Conservation (phyloP, 2,329 filamentous ascomycete genomes). For the Talaromyces albobiverticillius region DNA sequence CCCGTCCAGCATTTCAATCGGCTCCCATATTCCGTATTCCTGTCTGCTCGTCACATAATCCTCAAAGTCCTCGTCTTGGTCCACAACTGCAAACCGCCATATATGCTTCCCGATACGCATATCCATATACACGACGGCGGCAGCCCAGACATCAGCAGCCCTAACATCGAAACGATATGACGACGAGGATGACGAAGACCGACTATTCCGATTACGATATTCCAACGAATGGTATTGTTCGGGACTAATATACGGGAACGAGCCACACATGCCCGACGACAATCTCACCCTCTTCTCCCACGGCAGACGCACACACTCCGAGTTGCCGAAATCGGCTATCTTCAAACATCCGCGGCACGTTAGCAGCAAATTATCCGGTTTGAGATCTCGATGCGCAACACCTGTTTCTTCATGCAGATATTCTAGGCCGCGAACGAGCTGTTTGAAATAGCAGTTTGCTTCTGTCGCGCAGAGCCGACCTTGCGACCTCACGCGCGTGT, state of each 20-base stretch:
- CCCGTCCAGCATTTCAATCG: slow-evolving; percentile 73
- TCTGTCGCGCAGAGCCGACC: slow-evolving; percentile 70
- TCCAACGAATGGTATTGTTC: slow-evolving; percentile 65
- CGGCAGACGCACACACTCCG: slow-evolving; percentile 91
- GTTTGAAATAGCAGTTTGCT: slow-evolving; percentile 90
- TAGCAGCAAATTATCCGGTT: slow-evolving; percentile 59
- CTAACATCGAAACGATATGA: slow-evolving; percentile 73
- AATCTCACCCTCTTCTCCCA: slow-evolving; percentile 91
- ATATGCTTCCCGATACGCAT: slow-evolving; percentile 86
- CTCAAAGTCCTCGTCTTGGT: slow-evolving; percentile 84
- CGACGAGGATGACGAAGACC: background rate
- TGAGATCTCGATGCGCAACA: slow-evolving; percentile 63
- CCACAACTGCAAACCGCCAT: slow-evolving; percentile 84
- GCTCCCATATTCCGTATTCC: slow-evolving; percentile 80
- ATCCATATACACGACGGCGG: slow-evolving; percentile 91
- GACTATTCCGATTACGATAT: slow-evolving; percentile 59
- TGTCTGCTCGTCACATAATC: slow-evolving; percentile 78
- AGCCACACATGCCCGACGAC: slow-evolving; percentile 87
- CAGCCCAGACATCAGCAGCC: slow-evolving; percentile 91
- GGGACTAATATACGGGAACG: slow-evolving; percentile 83
- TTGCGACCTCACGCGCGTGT: slow-evolving; percentile 76
- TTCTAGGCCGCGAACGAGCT: slow-evolving; percentile 89
- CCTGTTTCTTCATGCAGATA: slow-evolving; percentile 96
- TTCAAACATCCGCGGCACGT: slow-evolving; percentile 58
- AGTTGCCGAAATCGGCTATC: slow-evolving; percentile 63